phyloP scores from a whole-genome alignment of 495 filamentous ascomycete species.

The Halenospora varia region DNA sequence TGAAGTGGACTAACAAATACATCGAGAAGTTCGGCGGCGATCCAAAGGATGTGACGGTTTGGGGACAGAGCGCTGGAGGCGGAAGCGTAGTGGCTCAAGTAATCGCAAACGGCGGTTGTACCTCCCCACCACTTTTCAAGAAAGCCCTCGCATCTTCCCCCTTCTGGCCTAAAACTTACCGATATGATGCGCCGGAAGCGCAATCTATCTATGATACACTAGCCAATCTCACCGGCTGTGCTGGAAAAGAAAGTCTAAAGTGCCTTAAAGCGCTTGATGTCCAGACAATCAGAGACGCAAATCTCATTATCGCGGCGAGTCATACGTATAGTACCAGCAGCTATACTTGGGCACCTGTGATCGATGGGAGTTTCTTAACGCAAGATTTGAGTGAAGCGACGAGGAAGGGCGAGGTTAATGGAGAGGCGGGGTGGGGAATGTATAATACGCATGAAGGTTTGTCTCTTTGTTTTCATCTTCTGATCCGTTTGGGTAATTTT shows the following conservation, averaged over 20 bases:
- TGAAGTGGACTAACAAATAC: conserved; percentile 68
- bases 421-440: conserved; percentile 44
- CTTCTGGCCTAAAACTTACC: conserved; percentile 50
- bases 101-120: conserved; percentile 43
- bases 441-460: conserved; percentile 56
- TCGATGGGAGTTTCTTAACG: conserved; percentile 49
- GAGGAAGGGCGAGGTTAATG: conserved; percentile 34
- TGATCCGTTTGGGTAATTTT: no score
- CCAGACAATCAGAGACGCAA: conserved; percentile 54
- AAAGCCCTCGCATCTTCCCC: conserved; percentile 57
- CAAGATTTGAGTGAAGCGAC: conserved; percentile 42
- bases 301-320: conserved; percentile 28
- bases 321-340: conserved; percentile 48
- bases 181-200: conserved; percentile 50
- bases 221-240: conserved; percentile 55
- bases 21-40: conserved; percentile 70
- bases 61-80: conserved; percentile 68
- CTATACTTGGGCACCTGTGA: conserved; percentile 57
- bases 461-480: not conserved
- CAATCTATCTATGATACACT: conserved; percentile 62
- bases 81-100: conserved; percentile 65
- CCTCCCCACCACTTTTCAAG: conserved; percentile 32
- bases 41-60: conserved; percentile 59
- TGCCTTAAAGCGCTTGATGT: conserved; percentile 62
- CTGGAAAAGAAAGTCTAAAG: conserved; percentile 49